Percentiles rank a stretch among this genome's conserved stretches.
These are phyloP conservation scores for Avena atlantica DNA, from an alignment of 176 grass and related monocot genomes.

Conservation along the genomic window DNA sequence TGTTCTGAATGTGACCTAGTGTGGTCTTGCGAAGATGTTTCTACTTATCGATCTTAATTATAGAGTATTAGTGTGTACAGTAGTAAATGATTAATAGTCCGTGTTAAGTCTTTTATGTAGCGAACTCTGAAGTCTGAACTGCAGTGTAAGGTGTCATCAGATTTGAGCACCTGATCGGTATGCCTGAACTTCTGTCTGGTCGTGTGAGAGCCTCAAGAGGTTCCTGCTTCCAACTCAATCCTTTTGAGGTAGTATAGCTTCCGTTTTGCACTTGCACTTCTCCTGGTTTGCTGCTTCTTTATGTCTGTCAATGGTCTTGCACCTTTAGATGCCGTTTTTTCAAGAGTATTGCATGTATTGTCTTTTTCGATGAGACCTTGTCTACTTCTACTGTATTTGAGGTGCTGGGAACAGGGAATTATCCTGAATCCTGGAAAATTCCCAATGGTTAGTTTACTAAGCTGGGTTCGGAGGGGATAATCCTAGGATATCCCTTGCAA, in stretches of 20 bases:
- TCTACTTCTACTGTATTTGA: too few species aligned
- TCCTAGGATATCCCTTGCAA: too few species aligned
- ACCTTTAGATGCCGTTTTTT: neutral
- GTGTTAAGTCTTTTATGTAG: slow-evolving; percentile 45
- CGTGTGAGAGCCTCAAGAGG: slow-evolving; percentile 25
- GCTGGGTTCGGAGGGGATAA: too few species aligned
- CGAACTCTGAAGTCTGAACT: slow-evolving; percentile 18
- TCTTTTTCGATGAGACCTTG: neutral
- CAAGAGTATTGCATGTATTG: neutral
- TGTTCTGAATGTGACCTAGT: slow-evolving; percentile 23
- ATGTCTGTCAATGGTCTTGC: neutral
- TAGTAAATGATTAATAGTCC: slow-evolving; percentile 40
- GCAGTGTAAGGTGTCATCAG: slow-evolving; percentile 35
- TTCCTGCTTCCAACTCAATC: slow-evolving; percentile 14
- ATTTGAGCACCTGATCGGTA: slow-evolving; percentile 32
- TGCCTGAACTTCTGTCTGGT: slow-evolving; percentile 28
- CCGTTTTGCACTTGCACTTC: neutral
- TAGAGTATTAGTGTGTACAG: slow-evolving; percentile 58
- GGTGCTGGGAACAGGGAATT: too few species aligned
- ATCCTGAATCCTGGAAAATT: too few species aligned
- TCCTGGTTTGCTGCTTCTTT: neutral
- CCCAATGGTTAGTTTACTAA: too few species aligned
- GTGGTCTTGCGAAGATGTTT: slow-evolving; percentile 36
- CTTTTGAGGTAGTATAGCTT: slow-evolving; percentile 39
- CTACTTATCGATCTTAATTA: slow-evolving; percentile 38